These are phyloP conservation scores for Cryptococcus jaspeensis DNA, from an alignment of 1,284 basidiomycete species.

Conservation along the genomic window DNA sequence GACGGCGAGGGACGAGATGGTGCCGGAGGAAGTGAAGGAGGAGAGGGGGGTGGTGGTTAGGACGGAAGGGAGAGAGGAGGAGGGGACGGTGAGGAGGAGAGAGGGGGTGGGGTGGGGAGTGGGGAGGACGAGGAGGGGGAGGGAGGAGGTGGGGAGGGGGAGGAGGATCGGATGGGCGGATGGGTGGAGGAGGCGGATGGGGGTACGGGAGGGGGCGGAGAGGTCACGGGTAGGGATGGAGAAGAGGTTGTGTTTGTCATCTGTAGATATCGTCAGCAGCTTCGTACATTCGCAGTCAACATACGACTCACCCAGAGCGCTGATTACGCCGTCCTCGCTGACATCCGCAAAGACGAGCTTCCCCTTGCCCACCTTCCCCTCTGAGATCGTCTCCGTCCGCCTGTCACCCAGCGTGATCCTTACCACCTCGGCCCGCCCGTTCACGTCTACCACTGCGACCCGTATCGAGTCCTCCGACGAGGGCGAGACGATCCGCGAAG, in stretches of 20 bases:
- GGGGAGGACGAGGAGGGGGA: slow-evolving; percentile 22
- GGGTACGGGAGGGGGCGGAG: slow-evolving; percentile 6
- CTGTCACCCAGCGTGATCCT: slow-evolving; percentile 4
- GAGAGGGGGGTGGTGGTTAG: slow-evolving; percentile 25
- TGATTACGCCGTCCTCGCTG: slow-evolving; percentile 32
- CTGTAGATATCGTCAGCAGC: background rate
- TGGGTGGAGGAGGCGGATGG: slow-evolving; percentile 8
- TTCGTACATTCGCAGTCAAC: background rate
- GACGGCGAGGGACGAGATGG: slow-evolving; percentile 29
- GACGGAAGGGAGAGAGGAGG: slow-evolving; percentile 29
- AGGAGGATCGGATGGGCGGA: slow-evolving; percentile 25
- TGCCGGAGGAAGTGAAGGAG: slow-evolving; percentile 18
- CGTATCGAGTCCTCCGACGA: slow-evolving; percentile 1
- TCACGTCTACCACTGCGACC: slow-evolving; percentile 17
- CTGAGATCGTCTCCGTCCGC: slow-evolving; percentile 10
- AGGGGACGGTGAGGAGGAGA: slow-evolving; percentile 32
- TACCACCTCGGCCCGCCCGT: slow-evolving; percentile 10
- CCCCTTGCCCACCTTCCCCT: slow-evolving; percentile 12
- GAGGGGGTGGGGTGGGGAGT: slow-evolving; percentile 26
- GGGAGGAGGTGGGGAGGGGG: slow-evolving; percentile 15
- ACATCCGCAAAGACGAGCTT: slow-evolving; percentile 24
- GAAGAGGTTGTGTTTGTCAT: slow-evolving; percentile 10
- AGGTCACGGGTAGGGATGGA: slow-evolving; percentile 7
- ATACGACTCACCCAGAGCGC: slow-evolving; percentile 25
- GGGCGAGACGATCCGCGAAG: slow-evolving; percentile 8